phyloP scores from a whole-genome alignment of 2,329 filamentous ascomycete species.

The Knufia petricola region DNA sequence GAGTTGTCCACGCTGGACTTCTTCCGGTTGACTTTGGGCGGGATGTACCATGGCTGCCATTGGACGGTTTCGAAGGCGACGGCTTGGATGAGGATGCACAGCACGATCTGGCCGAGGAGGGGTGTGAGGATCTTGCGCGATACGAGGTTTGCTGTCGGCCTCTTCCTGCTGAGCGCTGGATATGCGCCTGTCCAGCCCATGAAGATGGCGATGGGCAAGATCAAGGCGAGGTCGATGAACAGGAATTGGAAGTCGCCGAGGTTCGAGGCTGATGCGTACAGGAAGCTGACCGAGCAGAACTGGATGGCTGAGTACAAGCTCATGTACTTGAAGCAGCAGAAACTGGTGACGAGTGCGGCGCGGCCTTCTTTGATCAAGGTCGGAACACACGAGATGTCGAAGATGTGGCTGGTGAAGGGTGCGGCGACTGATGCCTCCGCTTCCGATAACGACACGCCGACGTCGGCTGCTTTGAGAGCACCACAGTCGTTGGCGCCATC shows the following conservation, averaged over 20 bases:
- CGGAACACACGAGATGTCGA: slow-evolving; percentile 92
- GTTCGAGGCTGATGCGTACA: slow-evolving; percentile 89
- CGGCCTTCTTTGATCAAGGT: slow-evolving; percentile 90
- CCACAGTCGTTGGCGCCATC: slow-evolving; percentile 97
- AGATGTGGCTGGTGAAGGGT: slow-evolving; percentile 88
- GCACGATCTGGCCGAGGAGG: slow-evolving; percentile 73
- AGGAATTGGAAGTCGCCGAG: slow-evolving; percentile 96
- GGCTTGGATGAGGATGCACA: slow-evolving; percentile 70
- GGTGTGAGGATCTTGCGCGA: slow-evolving; percentile 86
- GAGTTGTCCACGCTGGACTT: slow-evolving; percentile 84
- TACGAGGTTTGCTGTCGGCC: slow-evolving; percentile 84
- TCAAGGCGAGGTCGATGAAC: slow-evolving; percentile 86
- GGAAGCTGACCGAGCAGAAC: slow-evolving; percentile 91
- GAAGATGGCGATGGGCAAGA: slow-evolving; percentile 92
- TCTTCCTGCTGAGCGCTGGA: slow-evolving; percentile 65
- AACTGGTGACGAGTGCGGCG: slow-evolving; percentile 92
- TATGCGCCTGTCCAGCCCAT: slow-evolving; percentile 96
- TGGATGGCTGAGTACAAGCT: slow-evolving; percentile 98
- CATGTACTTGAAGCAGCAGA: slow-evolving; percentile 99
- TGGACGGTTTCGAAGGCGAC: slow-evolving; percentile 65
- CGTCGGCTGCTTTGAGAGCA: slow-evolving; percentile 90
- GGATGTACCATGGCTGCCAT: slow-evolving; percentile 74
- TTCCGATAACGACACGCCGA: slow-evolving; percentile 93
- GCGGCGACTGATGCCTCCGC: slow-evolving; percentile 97
- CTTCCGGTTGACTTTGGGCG: slow-evolving; percentile 65